These are phyloP conservation scores for Cryptococcus deneoformans DNA, from an alignment of 1,284 basidiomycete genomes.

Conservation along the genomic window DNA sequence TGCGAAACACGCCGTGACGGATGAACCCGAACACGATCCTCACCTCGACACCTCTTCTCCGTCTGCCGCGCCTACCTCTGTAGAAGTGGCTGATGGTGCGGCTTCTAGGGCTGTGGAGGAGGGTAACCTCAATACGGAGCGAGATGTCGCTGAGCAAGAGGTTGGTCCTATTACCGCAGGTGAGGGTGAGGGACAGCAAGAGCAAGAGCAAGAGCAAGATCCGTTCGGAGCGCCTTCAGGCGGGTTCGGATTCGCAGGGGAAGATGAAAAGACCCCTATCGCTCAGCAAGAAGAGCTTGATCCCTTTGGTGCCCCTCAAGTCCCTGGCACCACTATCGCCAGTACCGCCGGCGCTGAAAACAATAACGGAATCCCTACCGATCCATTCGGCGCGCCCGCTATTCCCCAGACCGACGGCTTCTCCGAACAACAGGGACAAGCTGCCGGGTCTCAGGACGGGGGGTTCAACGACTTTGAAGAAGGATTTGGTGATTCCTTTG, in stretches of 20 bases:
- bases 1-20: slow-evolving; percentile 26
- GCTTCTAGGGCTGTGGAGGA: too few species aligned
- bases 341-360: not conserved
- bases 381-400: slow-evolving; percentile 4
- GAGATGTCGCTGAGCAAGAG: too few species aligned
- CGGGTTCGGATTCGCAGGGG: slow-evolving; percentile 8
- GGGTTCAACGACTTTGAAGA: slow-evolving; percentile 25
- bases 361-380: not conserved
- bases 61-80: slow-evolving; percentile 59
- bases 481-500: slow-evolving; percentile 42
- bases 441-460: not conserved
- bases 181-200: not conserved
- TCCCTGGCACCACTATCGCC: slow-evolving; percentile 18
- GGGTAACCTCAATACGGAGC: too few species aligned
- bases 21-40: slow-evolving; percentile 14
- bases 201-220: slow-evolving; percentile 11
- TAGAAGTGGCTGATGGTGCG: slow-evolving; percentile 24
- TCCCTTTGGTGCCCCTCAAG: slow-evolving; percentile 57
- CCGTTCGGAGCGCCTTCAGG: slow-evolving; percentile 19
- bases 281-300: slow-evolving; percentile 57
- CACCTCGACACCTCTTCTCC: not conserved
- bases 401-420: not conserved
- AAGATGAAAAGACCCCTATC: slow-evolving; percentile 17
- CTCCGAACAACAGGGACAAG: not conserved
- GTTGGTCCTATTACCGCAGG: not conserved